Conservation (phyloP, 345 rosid species). For the thale cress (Arabidopsis thaliana) region TAIR10.1 NC_003075.7:11330001-11330500, state of each 20-base stretch:
- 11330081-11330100: conserved; percentile 24
- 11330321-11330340: not conserved
- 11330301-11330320: conserved; percentile 22
- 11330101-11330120: conserved; percentile 15
- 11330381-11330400: not conserved
- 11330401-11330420: not conserved
- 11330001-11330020: not conserved
- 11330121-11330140: conserved; percentile 15
- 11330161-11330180: not conserved
- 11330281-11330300: conserved; percentile 26
- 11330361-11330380: not conserved
- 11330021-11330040: conserved; percentile 1
- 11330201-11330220: not conserved
- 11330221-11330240: conserved; percentile 17
- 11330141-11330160: not conserved
- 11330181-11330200: not conserved
- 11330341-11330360: not conserved
- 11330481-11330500: conserved; percentile 3
- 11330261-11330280: conserved; percentile 22
- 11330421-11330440: not conserved
- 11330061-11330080: conserved; percentile 20
- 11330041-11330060: conserved; percentile 26
- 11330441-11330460: not conserved
- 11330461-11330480: not conserved
- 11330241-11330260: conserved; percentile 13